Percentiles rank a stretch among this genome's conserved stretches.
Conservation (phyloP, 148 eudicot species). For the Amaranthus palmeri region DNA sequence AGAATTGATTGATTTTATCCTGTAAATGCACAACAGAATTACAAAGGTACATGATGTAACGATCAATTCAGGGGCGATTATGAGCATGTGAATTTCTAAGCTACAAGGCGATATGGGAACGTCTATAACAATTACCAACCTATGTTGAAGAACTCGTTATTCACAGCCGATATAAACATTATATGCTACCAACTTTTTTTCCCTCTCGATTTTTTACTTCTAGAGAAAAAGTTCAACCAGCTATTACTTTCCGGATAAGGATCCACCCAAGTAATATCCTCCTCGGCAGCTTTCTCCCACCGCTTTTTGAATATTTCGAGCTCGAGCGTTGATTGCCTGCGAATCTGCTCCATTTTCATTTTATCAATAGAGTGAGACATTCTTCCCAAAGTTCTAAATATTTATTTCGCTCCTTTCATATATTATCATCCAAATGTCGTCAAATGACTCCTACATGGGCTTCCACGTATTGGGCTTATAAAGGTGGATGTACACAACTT, state of each 20-base stretch:
- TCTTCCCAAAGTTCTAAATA: neutral
- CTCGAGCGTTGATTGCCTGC: constrained; percentile 60
- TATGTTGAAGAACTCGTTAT: constrained; percentile 2
- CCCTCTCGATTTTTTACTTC: constrained; percentile 14
- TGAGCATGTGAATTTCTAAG: neutral
- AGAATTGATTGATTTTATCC: constrained; percentile 32
- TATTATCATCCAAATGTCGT: too few species aligned
- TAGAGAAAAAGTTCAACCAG: constrained; percentile 31
- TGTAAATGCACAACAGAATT: constrained; percentile 16
- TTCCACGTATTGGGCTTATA: too few species aligned
- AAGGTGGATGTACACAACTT: too few species aligned
- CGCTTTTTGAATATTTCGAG: constrained; percentile 50
- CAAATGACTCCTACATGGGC: too few species aligned
- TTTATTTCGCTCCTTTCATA: too few species aligned
- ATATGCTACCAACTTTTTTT: constrained; percentile 4
- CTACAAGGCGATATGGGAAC: neutral
- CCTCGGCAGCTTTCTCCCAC: constrained; percentile 63
- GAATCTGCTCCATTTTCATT: constrained; percentile 34
- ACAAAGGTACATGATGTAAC: constrained; percentile 10
- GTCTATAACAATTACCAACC: neutral
- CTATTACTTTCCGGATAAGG: constrained; percentile 31
- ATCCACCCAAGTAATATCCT: constrained; percentile 57
- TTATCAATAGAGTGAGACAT: neutral
- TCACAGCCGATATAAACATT: constrained; percentile 1
- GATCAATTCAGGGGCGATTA: neutral